phyloP scores from a whole-genome alignment of 345 rosid species.

The Eucalyptus erythrocorys region DNA sequence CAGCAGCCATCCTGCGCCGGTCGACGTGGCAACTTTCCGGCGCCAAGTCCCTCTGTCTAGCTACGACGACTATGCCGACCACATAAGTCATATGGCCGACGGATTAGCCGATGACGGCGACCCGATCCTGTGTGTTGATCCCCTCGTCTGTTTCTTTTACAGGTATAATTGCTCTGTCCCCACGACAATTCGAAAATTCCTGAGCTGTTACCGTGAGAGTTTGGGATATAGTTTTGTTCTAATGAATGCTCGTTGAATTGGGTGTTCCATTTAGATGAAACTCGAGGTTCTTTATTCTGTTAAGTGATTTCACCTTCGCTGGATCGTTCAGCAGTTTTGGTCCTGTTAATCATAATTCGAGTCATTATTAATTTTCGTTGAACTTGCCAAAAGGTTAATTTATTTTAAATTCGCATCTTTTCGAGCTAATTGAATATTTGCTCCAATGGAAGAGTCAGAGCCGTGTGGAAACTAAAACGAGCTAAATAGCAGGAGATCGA shows the following conservation, averaged over 20 bases:
- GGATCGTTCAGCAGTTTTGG: neutral
- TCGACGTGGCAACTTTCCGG: conserved; percentile 14
- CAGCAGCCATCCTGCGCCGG: neutral
- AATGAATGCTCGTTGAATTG: neutral
- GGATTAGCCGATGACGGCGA: neutral
- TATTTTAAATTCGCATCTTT: neutral
- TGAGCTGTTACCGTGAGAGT: neutral
- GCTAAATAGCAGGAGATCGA: neutral
- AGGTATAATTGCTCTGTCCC: neutral
- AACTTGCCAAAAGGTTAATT: neutral
- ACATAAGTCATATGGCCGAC: conserved; percentile 18
- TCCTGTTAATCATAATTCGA: neutral
- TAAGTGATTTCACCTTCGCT: neutral
- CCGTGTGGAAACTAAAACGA: neutral
- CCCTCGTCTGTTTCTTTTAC: conserved; percentile 31
- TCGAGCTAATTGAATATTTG: neutral
- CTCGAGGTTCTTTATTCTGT: neutral
- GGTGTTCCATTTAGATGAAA: neutral
- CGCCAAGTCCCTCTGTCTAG: conserved; percentile 21
- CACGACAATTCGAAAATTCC: neutral
- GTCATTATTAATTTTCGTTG: neutral
- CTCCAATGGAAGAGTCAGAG: neutral
- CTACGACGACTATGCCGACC: conserved; percentile 29
- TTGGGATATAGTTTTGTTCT: neutral
- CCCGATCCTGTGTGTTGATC: conserved; percentile 25